Evolutionary conservation across 2,329 filamentous ascomycete genomes (phyloP), one percentile per base, ranked within the genome.

Genomic region (Neopestalotiopsis sp.): DNA sequence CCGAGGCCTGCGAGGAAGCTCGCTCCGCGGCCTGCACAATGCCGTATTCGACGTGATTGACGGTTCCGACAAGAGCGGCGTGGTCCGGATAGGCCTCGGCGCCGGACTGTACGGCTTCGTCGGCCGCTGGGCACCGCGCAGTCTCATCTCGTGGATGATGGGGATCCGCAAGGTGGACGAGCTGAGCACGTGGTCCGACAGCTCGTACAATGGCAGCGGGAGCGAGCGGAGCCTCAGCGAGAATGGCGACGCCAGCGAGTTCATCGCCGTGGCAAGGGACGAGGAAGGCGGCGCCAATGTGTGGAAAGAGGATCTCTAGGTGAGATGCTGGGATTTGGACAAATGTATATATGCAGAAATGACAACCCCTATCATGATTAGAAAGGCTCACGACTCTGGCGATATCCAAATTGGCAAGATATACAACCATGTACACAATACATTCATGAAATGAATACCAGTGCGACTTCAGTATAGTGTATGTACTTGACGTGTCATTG

Each of bases 61-160:
- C 72, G 87, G 89, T 58, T 88, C 85, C 20, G 84, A 88, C 73
- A 88, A 86, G 32, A 84, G 84, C 61, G 84, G 88, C 45, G 88
- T 92, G 1, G 88, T 95, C 72, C 91, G 93, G 69, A 92, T 98
- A 17, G 96, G 96, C 1, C 89, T 94, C 65, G 96, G 96, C 6
- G 94, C 94, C 65, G 86, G 92, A 68, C 85, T 94, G 0, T 98
- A 98, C 80, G 92, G 93, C 52, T 86, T 98, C 38, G 92, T 98
- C 7, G 96, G 95, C 5, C 88, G 89, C 52, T 95, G 92, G 88
- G 86, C 92, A 30, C 95, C 96, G 1, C 86, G 89, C 24, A 87
- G 90, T 2, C 78, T 98, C 17, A 92, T 98, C n/a, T 91, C 90
- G 1, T 96, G 94, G 92, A 97, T 98, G 92, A 92, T 98, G 89